These are phyloP conservation scores for Neurospora africana DNA, from an alignment of 495 filamentous ascomycete genomes.

Conservation along the genomic window DNA sequence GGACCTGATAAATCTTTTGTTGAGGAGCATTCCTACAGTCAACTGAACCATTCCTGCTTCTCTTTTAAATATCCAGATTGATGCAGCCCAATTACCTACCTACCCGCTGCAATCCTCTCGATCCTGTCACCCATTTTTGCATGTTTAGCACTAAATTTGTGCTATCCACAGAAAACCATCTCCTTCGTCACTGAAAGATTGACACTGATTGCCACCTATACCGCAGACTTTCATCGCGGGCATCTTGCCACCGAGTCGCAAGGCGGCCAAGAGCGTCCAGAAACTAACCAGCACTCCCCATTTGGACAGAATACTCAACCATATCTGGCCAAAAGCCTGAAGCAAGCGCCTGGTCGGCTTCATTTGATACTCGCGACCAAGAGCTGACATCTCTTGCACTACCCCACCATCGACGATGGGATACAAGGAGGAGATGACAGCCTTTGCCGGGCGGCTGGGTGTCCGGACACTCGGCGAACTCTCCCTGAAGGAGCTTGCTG, in stretches of 20 bases:
- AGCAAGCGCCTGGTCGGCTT: neutral
- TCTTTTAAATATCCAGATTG: neutral
- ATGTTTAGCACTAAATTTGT: neutral
- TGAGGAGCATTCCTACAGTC: neutral
- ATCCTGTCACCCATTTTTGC: neutral
- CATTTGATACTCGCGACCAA: neutral
- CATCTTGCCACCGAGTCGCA: neutral
- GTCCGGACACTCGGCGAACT: slow-evolving; percentile 6
- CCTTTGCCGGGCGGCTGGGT: slow-evolving; percentile 3
- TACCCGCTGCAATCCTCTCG: neutral
- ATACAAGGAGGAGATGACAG: slow-evolving; percentile 1
- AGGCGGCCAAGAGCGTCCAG: neutral
- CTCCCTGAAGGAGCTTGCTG: slow-evolving; percentile 13
- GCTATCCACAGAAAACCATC: neutral
- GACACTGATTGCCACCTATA: neutral
- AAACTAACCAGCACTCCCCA: neutral
- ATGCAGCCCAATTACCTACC: neutral
- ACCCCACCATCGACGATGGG: slow-evolving; percentile 1
- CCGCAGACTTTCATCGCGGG: neutral
- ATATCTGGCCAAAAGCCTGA: neutral
- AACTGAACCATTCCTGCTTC: neutral
- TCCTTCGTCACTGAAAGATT: neutral
- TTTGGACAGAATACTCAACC: neutral
- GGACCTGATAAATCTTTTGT: neutral
- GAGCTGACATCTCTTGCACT: neutral